A percentile compares a stretch with the other conserved stretches of the same genome.
These are phyloP conservation scores for Atalantia buxifolia DNA, from an alignment of 345 rosid species.

Conservation along the genomic window DNA sequence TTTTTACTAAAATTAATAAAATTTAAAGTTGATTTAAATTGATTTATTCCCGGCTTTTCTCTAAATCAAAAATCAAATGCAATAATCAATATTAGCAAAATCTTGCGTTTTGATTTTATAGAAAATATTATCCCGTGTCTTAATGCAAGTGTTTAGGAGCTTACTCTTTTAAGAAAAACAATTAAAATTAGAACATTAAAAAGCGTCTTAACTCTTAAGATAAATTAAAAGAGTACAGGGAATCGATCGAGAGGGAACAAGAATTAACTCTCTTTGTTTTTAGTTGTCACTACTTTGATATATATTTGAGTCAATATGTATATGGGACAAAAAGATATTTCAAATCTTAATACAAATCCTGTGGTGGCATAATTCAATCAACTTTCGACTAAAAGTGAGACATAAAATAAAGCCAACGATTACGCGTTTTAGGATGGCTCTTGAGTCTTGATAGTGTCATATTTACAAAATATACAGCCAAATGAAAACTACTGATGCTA, in stretches of 20 bases:
- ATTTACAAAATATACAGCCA: background rate
- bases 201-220: too few relatives aligned
- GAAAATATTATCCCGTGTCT: too few relatives aligned
- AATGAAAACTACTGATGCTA: background rate
- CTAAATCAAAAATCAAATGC: too few relatives aligned
- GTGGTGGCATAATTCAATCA: slow-evolving; percentile 7
- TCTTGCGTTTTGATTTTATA: too few relatives aligned
- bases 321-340: background rate
- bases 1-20: too few relatives aligned
- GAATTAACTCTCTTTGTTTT: background rate
- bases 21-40: too few relatives aligned
- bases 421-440: background rate
- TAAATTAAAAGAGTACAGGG: too few relatives aligned
- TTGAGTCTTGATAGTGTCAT: background rate
- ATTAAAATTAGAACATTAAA: too few relatives aligned
- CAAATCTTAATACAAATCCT: background rate
- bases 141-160: too few relatives aligned
- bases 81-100: too few relatives aligned
- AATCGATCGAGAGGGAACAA: background rate
- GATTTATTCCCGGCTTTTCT: too few relatives aligned
- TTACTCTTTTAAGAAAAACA: too few relatives aligned
- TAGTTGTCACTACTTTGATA: background rate
- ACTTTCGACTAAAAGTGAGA: slow-evolving; percentile 5
- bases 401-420: background rate
- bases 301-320: background rate